Base-by-base conservation (phyloP, 164 flowering plant species). In the Magnolia kwangsiensis region DNA sequence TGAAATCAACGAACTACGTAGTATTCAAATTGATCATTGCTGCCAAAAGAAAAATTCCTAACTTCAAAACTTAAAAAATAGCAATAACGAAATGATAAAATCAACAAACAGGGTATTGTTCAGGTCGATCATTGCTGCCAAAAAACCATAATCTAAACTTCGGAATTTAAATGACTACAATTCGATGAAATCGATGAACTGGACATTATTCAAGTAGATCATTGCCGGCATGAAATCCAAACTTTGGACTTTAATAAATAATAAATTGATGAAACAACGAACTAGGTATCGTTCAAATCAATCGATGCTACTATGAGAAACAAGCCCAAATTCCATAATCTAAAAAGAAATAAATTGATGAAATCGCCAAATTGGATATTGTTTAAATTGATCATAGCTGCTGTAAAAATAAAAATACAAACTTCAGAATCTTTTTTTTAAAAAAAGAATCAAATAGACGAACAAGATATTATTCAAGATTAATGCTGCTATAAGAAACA, bases 91-190 rank as follows among this genome's bases (percentile, higher is more conserved):
- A 2, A 1, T 8, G 9, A 50, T 5, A 24, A 70, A 49, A 70
- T 49, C 24, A 20, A 80, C 71, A 3, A 74, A 67, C 65, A 29
- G 66, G 69, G 59, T 27, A 73, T 14, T 69, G 27, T 13, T 8
- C 69, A 31, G 4, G 1, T 31, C 4, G 37, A 31, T 31, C 37
- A 31, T 31, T 31, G 37, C 16, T 14, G n/a, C 63, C 63, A 16
- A 14, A 2, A 31, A 31, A 31, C 63, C 14, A 14, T 19, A 61
- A 61, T 18, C 65, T 20, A 19, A 10, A 65, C 9, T 11, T 65
- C 31, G 21, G 13, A 65, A 11, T 65, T 65, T 65, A 65, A 20
- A 65, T 20, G 21, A 20, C 24, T 27, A 8, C 2, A 24, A 65
- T 11, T 21, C 16, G 21, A 65, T 65, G 27, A 65, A 65, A 9